Evolutionary conservation across 2,329 filamentous ascomycete species (phyloP).

Genomic region (Aureobasidium sp.): DNA sequence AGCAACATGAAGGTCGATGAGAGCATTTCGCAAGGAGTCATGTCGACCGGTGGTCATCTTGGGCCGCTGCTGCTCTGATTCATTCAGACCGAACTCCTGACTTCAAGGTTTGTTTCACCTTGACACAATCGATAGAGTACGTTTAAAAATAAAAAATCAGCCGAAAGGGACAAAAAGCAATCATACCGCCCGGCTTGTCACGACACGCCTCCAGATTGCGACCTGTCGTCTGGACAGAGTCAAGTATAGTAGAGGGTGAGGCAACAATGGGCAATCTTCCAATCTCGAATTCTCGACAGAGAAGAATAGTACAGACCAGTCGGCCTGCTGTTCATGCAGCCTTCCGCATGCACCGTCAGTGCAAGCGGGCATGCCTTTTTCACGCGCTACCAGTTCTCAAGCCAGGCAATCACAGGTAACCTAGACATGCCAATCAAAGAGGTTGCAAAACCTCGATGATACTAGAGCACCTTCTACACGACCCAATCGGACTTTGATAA

Average conservation of each 20-base stretch:
- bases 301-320: background rate
- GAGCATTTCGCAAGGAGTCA: background rate
- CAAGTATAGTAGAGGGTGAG: background rate
- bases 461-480: no score
- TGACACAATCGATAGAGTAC: background rate
- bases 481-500: no score
- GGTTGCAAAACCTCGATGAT: background rate
- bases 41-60: background rate
- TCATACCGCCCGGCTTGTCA: background rate
- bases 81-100: background rate
- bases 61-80: background rate
- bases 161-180: background rate
- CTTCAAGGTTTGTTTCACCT: background rate
- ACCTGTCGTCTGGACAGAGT: background rate
- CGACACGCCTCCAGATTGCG: background rate
- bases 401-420: no score
- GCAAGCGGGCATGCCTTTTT: background rate
- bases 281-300: no score
- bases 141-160: constrained; percentile 5
- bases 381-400: background rate
- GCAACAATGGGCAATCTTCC: background rate
- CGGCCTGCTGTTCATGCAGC: background rate
- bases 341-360: background rate
- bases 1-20: background rate
- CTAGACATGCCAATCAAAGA: background rate